Conservation (phyloP, 192 early-diverging fungal genomes). For the Dissophora globulifera region DNA sequence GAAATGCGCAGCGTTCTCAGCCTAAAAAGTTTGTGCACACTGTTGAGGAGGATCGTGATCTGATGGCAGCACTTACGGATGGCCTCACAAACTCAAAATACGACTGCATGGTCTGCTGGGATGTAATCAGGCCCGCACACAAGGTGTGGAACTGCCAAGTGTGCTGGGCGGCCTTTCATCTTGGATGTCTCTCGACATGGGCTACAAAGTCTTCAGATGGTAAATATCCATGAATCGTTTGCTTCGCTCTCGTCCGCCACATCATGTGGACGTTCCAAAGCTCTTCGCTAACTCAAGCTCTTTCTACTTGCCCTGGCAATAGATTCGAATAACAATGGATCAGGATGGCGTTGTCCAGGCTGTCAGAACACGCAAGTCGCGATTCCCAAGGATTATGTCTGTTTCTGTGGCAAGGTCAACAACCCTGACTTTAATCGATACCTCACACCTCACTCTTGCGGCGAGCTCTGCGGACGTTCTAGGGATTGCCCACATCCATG, state of each 20-base stretch:
- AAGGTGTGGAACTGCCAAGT: constrained; percentile 85
- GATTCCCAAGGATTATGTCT: constrained; percentile 79
- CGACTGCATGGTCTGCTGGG: constrained; percentile 98
- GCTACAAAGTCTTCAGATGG: constrained; percentile 70
- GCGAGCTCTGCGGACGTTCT: constrained; percentile 74
- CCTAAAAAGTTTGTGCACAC: constrained; percentile 45
- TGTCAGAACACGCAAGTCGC: constrained; percentile 79
- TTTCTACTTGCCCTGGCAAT: neutral
- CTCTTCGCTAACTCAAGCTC: too few relatives aligned
- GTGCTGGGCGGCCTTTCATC: constrained; percentile 93
- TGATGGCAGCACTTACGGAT: constrained; percentile 70
- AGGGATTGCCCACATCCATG: constrained; percentile 84
- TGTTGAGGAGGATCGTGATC: constrained; percentile 58
- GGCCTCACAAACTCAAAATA: constrained; percentile 77
- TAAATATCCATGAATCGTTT: constrained; percentile 19
- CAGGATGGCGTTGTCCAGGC: constrained; percentile 90
- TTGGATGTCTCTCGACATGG: constrained; percentile 87
- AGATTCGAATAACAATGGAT: constrained; percentile 48
- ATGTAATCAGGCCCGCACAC: constrained; percentile 76
- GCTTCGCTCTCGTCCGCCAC: too few relatives aligned
- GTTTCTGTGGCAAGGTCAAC: constrained; percentile 86
- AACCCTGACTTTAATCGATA: constrained; percentile 75
- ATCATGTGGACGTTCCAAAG: too few relatives aligned
- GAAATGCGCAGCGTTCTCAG: constrained; percentile 1
- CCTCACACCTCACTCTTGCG: constrained; percentile 87